phyloP scores from a whole-genome alignment of 176 grass and related monocot genomes.

The Avena atlantica region DNA sequence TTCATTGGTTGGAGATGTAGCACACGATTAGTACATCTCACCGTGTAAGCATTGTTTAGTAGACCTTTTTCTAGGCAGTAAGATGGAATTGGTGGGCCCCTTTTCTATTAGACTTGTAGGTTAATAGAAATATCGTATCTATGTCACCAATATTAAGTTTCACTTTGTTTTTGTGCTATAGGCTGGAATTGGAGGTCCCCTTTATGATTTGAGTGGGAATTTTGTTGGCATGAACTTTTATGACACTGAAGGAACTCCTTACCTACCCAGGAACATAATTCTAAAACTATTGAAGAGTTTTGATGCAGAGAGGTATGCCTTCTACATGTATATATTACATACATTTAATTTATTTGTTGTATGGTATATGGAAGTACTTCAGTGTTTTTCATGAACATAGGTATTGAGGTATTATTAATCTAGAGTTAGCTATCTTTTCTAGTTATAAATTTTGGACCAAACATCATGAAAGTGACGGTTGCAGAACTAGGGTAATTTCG shows the following conservation, averaged over 20 bases:
- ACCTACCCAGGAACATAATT: not conserved
- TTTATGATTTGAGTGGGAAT: not conserved
- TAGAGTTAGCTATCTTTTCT: not conserved
- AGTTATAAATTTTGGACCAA: not conserved
- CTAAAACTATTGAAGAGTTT: not conserved
- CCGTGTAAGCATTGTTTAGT: not conserved
- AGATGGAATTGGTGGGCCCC: too few species aligned
- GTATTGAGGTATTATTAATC: not conserved
- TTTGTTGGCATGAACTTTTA: conserved; percentile 19
- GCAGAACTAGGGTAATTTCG: not conserved
- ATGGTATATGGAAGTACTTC: not conserved
- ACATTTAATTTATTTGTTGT: not conserved
- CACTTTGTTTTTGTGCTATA: not conserved
- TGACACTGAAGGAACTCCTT: not conserved
- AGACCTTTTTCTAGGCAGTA: too few species aligned
- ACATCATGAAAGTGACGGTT: not conserved
- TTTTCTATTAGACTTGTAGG: too few species aligned
- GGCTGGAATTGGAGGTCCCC: conserved; percentile 13
- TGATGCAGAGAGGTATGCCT: not conserved
- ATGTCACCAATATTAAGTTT: not conserved
- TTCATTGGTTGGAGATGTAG: not conserved
- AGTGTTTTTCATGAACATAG: not conserved
- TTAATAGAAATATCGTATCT: too few species aligned
- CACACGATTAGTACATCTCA: not conserved
- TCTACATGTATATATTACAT: not conserved